These are phyloP conservation scores for Ordospora pajunii DNA, from an alignment of 371 early-diverging fungal species.

Conservation along the genomic window DNA sequence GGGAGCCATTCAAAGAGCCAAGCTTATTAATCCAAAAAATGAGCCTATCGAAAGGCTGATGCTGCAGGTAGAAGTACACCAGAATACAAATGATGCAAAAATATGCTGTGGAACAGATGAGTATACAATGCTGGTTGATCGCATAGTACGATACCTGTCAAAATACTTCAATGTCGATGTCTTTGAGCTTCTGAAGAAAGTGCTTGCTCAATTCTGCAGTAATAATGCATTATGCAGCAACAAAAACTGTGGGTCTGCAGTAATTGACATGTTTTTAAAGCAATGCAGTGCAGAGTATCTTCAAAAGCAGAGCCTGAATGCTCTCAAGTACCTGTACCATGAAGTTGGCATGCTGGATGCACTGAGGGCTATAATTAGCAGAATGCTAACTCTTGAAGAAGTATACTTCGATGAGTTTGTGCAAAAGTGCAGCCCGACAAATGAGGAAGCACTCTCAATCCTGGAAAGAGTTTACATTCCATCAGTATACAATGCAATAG, in stretches of 20 bases:
- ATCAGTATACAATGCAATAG: not conserved
- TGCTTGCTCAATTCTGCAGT: not conserved
- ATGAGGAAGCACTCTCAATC: not conserved
- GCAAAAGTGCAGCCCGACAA: not conserved
- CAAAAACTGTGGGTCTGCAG: not conserved
- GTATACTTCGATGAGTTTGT: not conserved
- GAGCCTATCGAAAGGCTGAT: not conserved
- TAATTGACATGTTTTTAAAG: not conserved
- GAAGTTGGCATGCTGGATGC: not conserved
- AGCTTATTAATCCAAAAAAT: not conserved
- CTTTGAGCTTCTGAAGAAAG: not conserved
- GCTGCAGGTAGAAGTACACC: not conserved
- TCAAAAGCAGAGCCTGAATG: not conserved
- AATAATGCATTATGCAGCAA: not conserved
- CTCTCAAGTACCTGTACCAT: not conserved
- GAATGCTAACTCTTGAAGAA: not conserved
- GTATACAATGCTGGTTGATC: not conserved
- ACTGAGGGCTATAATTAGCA: not conserved
- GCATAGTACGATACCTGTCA: not conserved
- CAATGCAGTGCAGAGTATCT: not conserved
- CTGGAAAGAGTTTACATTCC: not conserved
- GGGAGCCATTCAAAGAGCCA: constrained; percentile 18
- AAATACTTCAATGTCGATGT: not conserved
- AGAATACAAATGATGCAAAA: not conserved
- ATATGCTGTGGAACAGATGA: not conserved